Base-by-base conservation (phyloP, 768 basidiomycete species). In the Xerocomellus chrysenteron region DNA sequence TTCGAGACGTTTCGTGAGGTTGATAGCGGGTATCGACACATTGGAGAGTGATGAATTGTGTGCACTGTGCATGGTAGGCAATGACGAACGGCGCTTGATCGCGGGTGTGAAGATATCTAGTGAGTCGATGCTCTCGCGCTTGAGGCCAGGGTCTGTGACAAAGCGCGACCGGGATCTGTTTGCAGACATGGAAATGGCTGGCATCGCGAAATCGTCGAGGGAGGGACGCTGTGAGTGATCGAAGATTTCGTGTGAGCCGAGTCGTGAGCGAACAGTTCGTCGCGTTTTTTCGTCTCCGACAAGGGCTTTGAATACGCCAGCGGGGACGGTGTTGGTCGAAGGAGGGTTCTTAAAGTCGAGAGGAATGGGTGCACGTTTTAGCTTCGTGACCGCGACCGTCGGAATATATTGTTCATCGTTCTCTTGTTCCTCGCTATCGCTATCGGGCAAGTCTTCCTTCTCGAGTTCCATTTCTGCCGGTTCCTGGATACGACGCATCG, bases 281-380 rank as follows among this genome's bases (percentile, higher is more conserved):
- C 89, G 82, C 2, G 86, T 85, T 43, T 86, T 79, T 58, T 88
- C 88, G 44, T 92, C 89, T 19, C 65, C 66, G 28, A 80, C 84
- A 48, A 91, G 77, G 12, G 89, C 88, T 74, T 92, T 92, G 81
- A 94, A 94, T 54, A 93, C 66, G 2, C 90, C 90, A 35, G 92
- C 92, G 19, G 92, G 92, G 10, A 92, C 86, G 7, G 88, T 93
- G 63, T 90, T 91, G 35, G 76, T 83, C 16, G 80, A 80, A 13
- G 78, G 70, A 17, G 84, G 79, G 55, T 83, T 83, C 65, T 77
- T 84, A 76, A 92, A 94, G 69, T 92, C 90, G n/a, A 83, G 67
- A 16, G 89, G 90, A 55, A 91, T 85, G 11, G 89, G 91, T 7
- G 89, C 83, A 43, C 88, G 86, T 68, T 83, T 88, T 36, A 77